These are phyloP conservation scores for Colletotrichum sp. DNA, from an alignment of 2,329 filamentous ascomycete genomes.

Conservation along the genomic window DNA sequence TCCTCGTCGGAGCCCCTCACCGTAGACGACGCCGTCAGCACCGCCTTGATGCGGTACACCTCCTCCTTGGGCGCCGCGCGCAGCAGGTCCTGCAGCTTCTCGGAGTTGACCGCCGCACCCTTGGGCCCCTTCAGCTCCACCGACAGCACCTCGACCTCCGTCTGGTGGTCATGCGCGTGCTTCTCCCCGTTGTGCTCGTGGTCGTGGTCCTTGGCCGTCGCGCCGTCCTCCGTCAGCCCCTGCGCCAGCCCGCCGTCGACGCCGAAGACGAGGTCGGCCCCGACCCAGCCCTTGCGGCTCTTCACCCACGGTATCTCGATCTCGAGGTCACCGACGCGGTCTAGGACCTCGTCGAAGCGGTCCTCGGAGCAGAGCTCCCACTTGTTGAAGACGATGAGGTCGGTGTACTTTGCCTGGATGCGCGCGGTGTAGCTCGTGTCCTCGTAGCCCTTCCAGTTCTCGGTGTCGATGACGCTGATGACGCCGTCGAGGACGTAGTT, in stretches of 20 bases:
- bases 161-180: conserved; percentile 67
- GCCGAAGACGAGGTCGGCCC: conserved; percentile 81
- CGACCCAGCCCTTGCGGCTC: conserved; percentile 80
- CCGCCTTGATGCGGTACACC: conserved; percentile 90
- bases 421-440: conserved; percentile 89
- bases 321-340: conserved; percentile 81
- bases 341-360: conserved; percentile 77
- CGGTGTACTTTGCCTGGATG: conserved; percentile 87
- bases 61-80: conserved; percentile 85
- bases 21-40: conserved; percentile 52
- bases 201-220: conserved; percentile 36
- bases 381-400: conserved; percentile 91
- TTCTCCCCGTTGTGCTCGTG: conserved; percentile 38
- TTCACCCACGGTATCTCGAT: conserved; percentile 84
- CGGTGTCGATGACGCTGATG: conserved; percentile 87
- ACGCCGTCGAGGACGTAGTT: conserved; percentile 85
- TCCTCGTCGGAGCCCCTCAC: conserved; percentile 59
- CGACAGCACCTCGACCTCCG: conserved; percentile 91
- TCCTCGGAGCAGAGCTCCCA: conserved; percentile 81
- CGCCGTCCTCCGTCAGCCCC: conserved; percentile 48
- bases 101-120: conserved; percentile 53
- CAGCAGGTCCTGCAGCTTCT: conserved; percentile 72
- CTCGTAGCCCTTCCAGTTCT: conserved; percentile 94
- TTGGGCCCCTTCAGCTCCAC: conserved; percentile 65
- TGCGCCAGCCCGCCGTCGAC: conserved; percentile 81